Evolutionary conservation across 768 basidiomycete genomes (phyloP), one percentile per base, ranked within the genome.

Genomic region (Tricholoma sp.): DNA sequence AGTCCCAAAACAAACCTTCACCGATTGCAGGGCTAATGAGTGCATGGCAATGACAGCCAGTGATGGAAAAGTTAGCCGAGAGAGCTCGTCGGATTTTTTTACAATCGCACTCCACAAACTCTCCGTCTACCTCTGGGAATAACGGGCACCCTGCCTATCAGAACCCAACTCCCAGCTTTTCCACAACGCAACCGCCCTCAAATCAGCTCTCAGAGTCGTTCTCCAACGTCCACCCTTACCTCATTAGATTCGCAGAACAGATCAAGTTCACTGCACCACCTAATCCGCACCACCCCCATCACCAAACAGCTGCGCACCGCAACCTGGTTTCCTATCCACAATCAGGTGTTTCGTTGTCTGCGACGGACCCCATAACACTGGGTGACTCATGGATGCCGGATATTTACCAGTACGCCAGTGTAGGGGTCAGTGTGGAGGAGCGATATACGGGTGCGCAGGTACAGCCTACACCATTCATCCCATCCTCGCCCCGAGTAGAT

Each of bases 401-500:
- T 37, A 75, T 82, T 8, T 82, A 81, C 57, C 69, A 71, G 19
- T 80, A 79, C 60, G 67, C 74, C 5, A 76, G 70, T 50, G 63
- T 68, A n/a, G 78, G 76, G 0, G 63, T 78, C n/a, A 72, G 72
- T 12, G 60, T 74, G 22, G 77, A 79, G 45, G 74, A 76, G 46
- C 63, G 74, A 45, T 76, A 77, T 60, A 61, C 63, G 0, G 68
- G 74, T 51, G 71, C 75, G 8, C 63, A 67, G 12, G 64, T 71
- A 4, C 72, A 69, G 55, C 69, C 71, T 18, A 74, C 74, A 54
- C 78, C 78, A 11, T 82, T 81, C 61, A 72, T 76, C 14, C 74
- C 77, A 2, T 75, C 74, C 8, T 69, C 74, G 7, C 78, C 81
- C 6, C 72, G 84, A 34, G 78, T 86, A 37, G 78, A 75, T 43